These are phyloP conservation scores for Colletotrichum salicis DNA, from an alignment of 2,329 filamentous ascomycete genomes.

Conservation along the genomic window DNA sequence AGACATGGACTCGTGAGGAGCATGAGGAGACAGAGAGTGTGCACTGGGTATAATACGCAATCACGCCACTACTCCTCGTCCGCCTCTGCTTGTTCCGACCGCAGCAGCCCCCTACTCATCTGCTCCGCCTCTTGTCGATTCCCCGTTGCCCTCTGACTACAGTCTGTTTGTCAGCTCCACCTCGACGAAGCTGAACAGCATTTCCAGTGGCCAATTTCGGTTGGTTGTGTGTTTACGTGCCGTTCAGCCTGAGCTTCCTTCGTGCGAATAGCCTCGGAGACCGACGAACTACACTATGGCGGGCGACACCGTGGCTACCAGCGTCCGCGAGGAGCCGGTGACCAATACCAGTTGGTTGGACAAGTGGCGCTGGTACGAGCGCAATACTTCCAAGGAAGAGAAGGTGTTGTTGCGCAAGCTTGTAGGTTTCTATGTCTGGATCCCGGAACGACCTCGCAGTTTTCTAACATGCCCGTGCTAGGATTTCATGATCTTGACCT, in stretches of 20 bases:
- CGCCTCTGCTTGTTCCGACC: background rate
- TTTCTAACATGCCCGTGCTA: background rate
- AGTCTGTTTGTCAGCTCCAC: constrained; percentile 2
- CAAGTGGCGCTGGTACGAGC: constrained; percentile 26
- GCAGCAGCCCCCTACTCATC: constrained; percentile 14
- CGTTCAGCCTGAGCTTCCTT: no score
- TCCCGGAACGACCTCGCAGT: background rate
- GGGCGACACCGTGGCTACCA: background rate
- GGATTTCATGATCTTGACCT: constrained; percentile 72
- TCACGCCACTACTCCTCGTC: constrained; percentile 13
- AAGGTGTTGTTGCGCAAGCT: constrained; percentile 65
- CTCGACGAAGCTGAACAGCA: background rate
- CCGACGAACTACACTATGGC: constrained; percentile 1
- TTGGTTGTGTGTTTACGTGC: background rate
- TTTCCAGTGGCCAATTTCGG: background rate
- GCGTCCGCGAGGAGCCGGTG: background rate
- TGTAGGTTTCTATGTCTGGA: background rate
- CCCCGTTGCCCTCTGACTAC: no score
- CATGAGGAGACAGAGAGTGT: background rate
- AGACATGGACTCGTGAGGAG: background rate
- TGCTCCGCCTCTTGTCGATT: constrained; percentile 12
- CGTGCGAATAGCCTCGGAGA: background rate
- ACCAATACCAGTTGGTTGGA: constrained; percentile 5
- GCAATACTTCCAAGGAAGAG: constrained; percentile 43
- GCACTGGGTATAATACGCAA: constrained; percentile 19